phyloP scores from a whole-genome alignment of 2,329 filamentous ascomycete species.

The Camillea tinctor region DNA sequence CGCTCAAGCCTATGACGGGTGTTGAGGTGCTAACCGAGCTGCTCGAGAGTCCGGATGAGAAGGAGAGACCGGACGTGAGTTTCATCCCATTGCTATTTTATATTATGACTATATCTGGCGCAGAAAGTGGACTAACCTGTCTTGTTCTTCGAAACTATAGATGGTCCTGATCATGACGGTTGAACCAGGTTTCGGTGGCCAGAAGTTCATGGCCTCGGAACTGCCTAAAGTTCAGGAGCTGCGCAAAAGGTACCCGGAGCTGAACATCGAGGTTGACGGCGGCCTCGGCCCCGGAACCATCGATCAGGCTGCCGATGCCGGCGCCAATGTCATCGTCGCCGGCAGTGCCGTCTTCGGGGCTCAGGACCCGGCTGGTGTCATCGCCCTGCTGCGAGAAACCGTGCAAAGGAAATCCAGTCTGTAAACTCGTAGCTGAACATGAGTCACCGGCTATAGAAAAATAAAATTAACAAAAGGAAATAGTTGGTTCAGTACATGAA shows the following conservation, averaged over 20 bases:
- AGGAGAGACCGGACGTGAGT: slow-evolving; percentile 84
- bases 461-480: not conserved
- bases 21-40: slow-evolving; percentile 94
- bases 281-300: slow-evolving; percentile 87
- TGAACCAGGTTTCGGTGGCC: slow-evolving; percentile 93
- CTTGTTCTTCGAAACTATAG: slow-evolving; percentile 45
- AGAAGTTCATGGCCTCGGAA: slow-evolving; percentile 97
- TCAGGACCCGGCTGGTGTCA: slow-evolving; percentile 82
- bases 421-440: slow-evolving; percentile 15
- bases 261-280: slow-evolving; percentile 98
- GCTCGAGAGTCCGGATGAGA: slow-evolving; percentile 67
- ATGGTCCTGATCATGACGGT: slow-evolving; percentile 99
- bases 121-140: not conserved
- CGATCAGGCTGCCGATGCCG: slow-evolving; percentile 89
- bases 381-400: slow-evolving; percentile 73
- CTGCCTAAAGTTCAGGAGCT: slow-evolving; percentile 89
- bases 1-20: slow-evolving; percentile 88
- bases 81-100: slow-evolving; percentile 1
- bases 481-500: too few species aligned
- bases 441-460: not conserved
- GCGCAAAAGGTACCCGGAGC: slow-evolving; percentile 78
- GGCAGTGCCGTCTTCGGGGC: slow-evolving; percentile 95
- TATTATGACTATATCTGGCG: too few species aligned
- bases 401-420: slow-evolving; percentile 62
- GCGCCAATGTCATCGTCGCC: slow-evolving; percentile 96